Evolutionary conservation across 805 yeast species (phyloP).

Genomic region (Candida vartiovaarae): DNA sequence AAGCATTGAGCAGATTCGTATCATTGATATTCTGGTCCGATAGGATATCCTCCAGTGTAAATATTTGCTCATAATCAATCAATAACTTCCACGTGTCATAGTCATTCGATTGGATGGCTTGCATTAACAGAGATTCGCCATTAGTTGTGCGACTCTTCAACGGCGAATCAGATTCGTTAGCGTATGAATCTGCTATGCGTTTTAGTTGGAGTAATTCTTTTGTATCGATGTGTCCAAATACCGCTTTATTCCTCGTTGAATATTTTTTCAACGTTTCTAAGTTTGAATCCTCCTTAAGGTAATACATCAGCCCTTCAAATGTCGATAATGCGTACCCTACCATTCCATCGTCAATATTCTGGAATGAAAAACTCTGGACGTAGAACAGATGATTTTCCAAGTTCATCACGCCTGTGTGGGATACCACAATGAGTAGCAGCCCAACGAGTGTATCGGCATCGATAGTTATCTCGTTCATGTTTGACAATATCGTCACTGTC

Average conservation of each 20-base stretch:
- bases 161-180: constrained; percentile 14
- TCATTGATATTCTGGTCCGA: constrained; percentile 52
- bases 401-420: constrained; percentile 50
- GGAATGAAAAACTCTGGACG: constrained; percentile 50
- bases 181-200: constrained; percentile 23
- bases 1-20: constrained; percentile 50
- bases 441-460: constrained; percentile 83
- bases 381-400: constrained; percentile 61
- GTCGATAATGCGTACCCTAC: constrained; percentile 77
- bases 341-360: constrained; percentile 47
- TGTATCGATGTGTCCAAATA: constrained; percentile 46
- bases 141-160: constrained; percentile 35
- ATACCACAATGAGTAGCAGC: constrained; percentile 61
- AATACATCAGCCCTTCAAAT: constrained; percentile 72
- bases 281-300: constrained; percentile 38
- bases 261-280: constrained; percentile 29
- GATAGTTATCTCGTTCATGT: constrained; percentile 29
- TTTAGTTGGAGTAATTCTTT: constrained; percentile 23
- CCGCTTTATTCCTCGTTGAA: constrained; percentile 41
- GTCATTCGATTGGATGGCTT: constrained; percentile 48
- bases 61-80: constrained; percentile 37
- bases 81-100: constrained; percentile 41
- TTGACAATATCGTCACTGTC: constrained; percentile 47
- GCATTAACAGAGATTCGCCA: constrained; percentile 70
- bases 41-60: constrained; percentile 60